Evolutionary conservation across 345 rosid species (phyloP).

Genomic region (Cardamine occulta): DNA sequence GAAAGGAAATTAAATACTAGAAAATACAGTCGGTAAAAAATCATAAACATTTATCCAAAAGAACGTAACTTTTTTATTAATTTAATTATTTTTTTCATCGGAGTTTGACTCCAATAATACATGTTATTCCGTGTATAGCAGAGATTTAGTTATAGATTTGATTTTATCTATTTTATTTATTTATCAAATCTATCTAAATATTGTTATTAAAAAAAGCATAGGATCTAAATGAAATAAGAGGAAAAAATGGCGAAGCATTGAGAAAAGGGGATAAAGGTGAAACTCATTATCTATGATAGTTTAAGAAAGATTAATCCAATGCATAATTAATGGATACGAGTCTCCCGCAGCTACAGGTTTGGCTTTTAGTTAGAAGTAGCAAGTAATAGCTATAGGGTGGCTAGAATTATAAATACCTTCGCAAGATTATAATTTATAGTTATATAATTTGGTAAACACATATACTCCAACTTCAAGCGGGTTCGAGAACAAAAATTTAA

Average conservation of each 20-base stretch:
- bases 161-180: not conserved
- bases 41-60: too few relatives aligned
- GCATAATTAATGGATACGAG: slow-evolving; percentile 17
- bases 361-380: slow-evolving; percentile 26
- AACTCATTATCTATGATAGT: not conserved
- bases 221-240: not conserved
- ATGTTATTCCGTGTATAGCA: not conserved
- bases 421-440: not conserved
- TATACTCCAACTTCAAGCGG: slow-evolving; percentile 1
- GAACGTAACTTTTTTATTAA: too few relatives aligned
- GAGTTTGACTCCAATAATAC: too few relatives aligned
- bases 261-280: not conserved
- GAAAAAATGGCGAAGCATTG: not conserved
- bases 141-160: not conserved
- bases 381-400: slow-evolving; percentile 30
- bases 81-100: too few relatives aligned
- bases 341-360: slow-evolving; percentile 7
- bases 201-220: not conserved
- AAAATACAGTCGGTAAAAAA: too few relatives aligned
- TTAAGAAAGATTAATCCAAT: not conserved
- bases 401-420: slow-evolving; percentile 1
- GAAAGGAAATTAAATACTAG: not conserved
- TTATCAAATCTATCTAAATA: too few relatives aligned
- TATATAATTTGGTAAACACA: not conserved
- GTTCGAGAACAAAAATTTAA: slow-evolving; percentile 32